Conservation (phyloP, 495 filamentous ascomycete species). For the Penicillium cosmopolitanum region DNA sequence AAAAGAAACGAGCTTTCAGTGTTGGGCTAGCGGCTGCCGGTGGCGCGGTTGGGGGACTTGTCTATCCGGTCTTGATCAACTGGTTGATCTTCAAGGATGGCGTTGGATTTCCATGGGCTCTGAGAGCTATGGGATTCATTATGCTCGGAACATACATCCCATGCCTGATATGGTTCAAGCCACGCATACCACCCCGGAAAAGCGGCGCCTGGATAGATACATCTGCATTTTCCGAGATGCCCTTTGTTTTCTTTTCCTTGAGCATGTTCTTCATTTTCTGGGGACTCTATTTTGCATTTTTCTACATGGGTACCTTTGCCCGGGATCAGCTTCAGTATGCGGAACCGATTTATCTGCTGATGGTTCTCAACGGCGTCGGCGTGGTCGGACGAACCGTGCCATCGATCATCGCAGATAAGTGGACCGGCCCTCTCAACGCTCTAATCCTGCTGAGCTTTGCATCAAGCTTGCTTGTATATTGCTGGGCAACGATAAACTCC, state of each 20-base stretch:
- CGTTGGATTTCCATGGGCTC: slow-evolving; percentile 58
- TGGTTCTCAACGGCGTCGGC: slow-evolving; percentile 49
- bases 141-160: slow-evolving; percentile 45
- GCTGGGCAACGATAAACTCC: slow-evolving; percentile 39
- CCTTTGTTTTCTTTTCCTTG: slow-evolving; percentile 36
- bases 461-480: slow-evolving; percentile 35
- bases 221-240: slow-evolving; percentile 37
- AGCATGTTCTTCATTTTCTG: slow-evolving; percentile 38
- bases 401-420: slow-evolving; percentile 41
- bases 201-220: slow-evolving; percentile 33
- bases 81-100: slow-evolving; percentile 39
- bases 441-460: slow-evolving; percentile 33
- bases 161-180: slow-evolving; percentile 40
- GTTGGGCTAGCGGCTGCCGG: slow-evolving; percentile 50
- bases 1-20: slow-evolving; percentile 43
- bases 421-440: slow-evolving; percentile 39
- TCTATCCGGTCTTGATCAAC: slow-evolving; percentile 59
- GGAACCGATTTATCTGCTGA: slow-evolving; percentile 12
- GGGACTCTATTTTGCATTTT: slow-evolving; percentile 47
- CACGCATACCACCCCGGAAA: slow-evolving; percentile 23
- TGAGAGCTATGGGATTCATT: slow-evolving; percentile 56
- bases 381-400: slow-evolving; percentile 50
- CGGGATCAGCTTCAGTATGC: slow-evolving; percentile 4
- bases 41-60: slow-evolving; percentile 38
- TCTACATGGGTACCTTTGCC: slow-evolving; percentile 43